Conservation (phyloP, 2,329 filamentous ascomycete species). For the Epichloe elymi region DNA sequence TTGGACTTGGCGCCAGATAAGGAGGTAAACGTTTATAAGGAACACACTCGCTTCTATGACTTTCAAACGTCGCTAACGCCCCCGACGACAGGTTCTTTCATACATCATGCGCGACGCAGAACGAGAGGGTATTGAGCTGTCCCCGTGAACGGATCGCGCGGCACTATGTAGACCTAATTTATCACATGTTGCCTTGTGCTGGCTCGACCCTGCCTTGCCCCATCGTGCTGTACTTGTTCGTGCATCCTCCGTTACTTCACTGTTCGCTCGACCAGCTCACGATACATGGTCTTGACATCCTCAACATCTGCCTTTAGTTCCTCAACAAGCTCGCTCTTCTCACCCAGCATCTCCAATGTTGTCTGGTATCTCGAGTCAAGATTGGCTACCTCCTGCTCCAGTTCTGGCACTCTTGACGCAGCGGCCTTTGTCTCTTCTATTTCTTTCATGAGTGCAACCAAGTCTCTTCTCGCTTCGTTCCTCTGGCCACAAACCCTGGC, state of each 20-base stretch:
- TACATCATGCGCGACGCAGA: conserved; percentile 72
- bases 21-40: conserved; percentile 43
- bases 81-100: conserved; percentile 44
- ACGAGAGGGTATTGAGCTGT: conserved; percentile 63
- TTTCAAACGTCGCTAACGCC: conserved; percentile 3
- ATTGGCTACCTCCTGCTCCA: conserved; percentile 55
- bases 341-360: conserved; percentile 84
- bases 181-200: background rate
- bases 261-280: conserved; percentile 78
- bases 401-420: conserved; percentile 43
- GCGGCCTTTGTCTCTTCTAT: conserved; percentile 55
- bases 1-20: conserved; percentile 76
- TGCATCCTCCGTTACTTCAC: conserved; percentile 39
- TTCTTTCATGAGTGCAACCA: conserved; percentile 83
- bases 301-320: conserved; percentile 79
- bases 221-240: background rate
- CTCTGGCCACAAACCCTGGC: conserved; percentile 67
- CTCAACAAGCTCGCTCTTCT: conserved; percentile 92
- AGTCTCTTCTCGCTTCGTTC: conserved; percentile 82
- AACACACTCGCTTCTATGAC: background rate
- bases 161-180: background rate
- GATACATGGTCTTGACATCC: conserved; percentile 93
- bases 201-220: background rate
- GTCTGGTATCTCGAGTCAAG: conserved; percentile 75
- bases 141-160: conserved; percentile 9